Evolutionary conservation across 192 early-diverging fungal genomes (phyloP).

Genomic region (Coemansia sp.): DNA sequence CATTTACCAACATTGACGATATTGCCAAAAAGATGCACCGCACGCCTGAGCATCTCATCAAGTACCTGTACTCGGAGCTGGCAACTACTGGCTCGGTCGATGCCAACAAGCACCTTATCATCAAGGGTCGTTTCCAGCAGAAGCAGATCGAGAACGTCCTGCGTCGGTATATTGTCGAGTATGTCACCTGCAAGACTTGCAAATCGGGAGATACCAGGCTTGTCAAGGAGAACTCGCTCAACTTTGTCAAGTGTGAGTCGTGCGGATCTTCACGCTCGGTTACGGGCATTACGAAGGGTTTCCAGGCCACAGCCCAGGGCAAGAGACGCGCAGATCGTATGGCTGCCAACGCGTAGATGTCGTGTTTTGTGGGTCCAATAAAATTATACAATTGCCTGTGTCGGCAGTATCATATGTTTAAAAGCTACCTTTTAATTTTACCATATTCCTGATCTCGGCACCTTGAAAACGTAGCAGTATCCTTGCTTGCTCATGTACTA

Average conservation of each 20-base stretch:
- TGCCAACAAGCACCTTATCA: conserved; percentile 82
- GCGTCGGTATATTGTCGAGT: conserved; percentile 97
- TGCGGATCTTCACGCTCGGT: conserved; percentile 95
- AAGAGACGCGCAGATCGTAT: conserved; percentile 38
- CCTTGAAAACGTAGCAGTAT: too few relatives aligned
- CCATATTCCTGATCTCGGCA: too few relatives aligned
- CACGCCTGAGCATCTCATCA: conserved; percentile 93
- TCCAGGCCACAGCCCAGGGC: conserved; percentile 76
- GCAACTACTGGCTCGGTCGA: conserved; percentile 97
- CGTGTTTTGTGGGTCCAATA: not conserved
- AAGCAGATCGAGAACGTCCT: conserved; percentile 99
- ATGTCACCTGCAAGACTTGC: conserved; percentile 99
- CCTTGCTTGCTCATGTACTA: too few relatives aligned
- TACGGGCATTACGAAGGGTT: conserved; percentile 95
- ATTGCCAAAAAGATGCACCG: conserved; percentile 95
- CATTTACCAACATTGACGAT: conserved; percentile 95
- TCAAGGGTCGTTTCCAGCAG: conserved; percentile 98
- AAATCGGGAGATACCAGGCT: conserved; percentile 91
- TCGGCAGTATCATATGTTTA: too few relatives aligned
- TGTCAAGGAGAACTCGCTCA: conserved; percentile 93
- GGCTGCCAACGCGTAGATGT: conserved; percentile 3
- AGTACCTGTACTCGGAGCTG: conserved; percentile 98
- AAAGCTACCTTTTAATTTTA: not conserved
- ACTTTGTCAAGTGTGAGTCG: conserved; percentile 94
- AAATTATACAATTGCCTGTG: too few relatives aligned